Evolutionary conservation across 2,329 filamentous ascomycete genomes (phyloP).

Genomic region (Emmonsiellopsis sp.): DNA sequence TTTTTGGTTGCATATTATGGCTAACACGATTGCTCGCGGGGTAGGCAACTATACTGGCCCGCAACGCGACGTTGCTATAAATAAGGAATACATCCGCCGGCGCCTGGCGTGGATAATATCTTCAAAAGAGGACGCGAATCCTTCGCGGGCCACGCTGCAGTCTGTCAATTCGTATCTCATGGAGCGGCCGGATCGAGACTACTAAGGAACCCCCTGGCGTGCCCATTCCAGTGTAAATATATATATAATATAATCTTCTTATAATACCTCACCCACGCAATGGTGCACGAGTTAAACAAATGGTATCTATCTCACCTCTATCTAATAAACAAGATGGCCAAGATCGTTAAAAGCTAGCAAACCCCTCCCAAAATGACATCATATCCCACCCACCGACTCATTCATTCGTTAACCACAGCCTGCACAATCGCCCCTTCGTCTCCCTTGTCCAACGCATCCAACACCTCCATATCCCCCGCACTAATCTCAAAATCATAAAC

Average conservation of each 20-base stretch:
- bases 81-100: constrained; percentile 68
- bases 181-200: constrained; percentile 27
- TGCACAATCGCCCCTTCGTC: constrained; percentile 39
- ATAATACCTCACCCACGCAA: too few species aligned
- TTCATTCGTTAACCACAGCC: constrained; percentile 34
- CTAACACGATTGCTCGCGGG: not conserved
- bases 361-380: not conserved
- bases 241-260: not conserved
- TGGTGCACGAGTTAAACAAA: not conserved
- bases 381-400: constrained; percentile 1
- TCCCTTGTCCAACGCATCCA: constrained; percentile 45
- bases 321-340: not conserved
- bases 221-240: not conserved
- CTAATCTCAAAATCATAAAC: constrained; percentile 53
- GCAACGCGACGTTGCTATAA: constrained; percentile 35
- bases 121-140: constrained; percentile 68
- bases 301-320: not conserved
- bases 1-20: not conserved
- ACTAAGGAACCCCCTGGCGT: too few species aligned
- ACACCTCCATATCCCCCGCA: constrained; percentile 45
- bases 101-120: constrained; percentile 75
- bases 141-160: constrained; percentile 74
- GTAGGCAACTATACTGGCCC: constrained; percentile 20
- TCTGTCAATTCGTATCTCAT: constrained; percentile 88
- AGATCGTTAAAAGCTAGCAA: not conserved